A percentile compares a stretch with the other conserved stretches of the same genome.
Evolutionary conservation across 139 green algal species (phyloP).

Genomic region (Tetraselmis chui): DNA sequence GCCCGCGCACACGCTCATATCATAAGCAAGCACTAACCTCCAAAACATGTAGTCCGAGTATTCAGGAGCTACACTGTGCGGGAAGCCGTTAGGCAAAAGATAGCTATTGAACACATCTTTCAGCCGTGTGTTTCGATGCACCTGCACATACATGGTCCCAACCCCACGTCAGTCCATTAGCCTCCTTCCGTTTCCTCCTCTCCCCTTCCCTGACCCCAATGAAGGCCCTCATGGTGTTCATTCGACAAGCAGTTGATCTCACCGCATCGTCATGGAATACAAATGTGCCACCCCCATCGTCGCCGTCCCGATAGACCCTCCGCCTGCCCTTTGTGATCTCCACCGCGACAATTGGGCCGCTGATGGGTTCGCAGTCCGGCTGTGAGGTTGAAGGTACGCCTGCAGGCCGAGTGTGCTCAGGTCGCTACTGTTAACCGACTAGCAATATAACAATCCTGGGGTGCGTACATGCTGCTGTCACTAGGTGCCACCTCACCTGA

Average conservation of each 20-base stretch:
- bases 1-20: too few species aligned
- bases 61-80: conserved; percentile 64
- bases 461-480: too few species aligned
- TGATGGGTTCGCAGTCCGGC: too few species aligned
- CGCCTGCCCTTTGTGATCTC: conserved; percentile 30
- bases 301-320: conserved; percentile 22
- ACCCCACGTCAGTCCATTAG: conserved; percentile 6
- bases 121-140: neutral
- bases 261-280: neutral
- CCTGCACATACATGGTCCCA: neutral
- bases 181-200: neutral
- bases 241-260: neutral
- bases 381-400: too few species aligned
- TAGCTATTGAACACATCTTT: conserved; percentile 9
- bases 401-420: too few species aligned
- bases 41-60: conserved; percentile 79
- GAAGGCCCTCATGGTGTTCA: neutral
- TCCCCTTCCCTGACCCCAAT: neutral
- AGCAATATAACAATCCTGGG: too few species aligned
- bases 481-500: too few species aligned
- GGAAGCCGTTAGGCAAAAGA: conserved; percentile 62
- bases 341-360: conserved; percentile 20
- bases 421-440: too few species aligned
- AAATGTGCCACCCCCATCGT: neutral
- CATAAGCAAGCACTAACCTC: too few species aligned